Evolutionary conservation across 2,329 filamentous ascomycete species (phyloP).

Genomic region (Pseudogymnoascus sp.): DNA sequence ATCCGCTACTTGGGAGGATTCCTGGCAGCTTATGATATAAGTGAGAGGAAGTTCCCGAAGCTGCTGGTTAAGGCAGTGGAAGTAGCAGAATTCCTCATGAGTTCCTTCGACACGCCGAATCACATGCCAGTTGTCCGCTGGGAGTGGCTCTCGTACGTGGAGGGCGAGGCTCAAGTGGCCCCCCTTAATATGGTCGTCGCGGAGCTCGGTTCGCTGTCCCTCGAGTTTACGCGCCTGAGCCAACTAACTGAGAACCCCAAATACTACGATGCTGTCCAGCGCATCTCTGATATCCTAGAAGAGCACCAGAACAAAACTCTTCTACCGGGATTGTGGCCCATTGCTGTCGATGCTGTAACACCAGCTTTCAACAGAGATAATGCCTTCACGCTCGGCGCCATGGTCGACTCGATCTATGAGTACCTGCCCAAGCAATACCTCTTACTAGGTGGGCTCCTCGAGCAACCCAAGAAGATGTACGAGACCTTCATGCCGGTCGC

Average conservation of each 20-base stretch:
- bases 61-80: conserved; percentile 65
- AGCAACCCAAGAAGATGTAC: conserved; percentile 41
- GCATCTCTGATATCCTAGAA: conserved; percentile 48
- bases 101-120: conserved; percentile 79
- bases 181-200: conserved; percentile 46
- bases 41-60: conserved; percentile 56
- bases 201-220: conserved; percentile 57
- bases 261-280: conserved; percentile 82
- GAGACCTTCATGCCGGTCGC: conserved; percentile 38
- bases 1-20: conserved; percentile 88
- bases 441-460: conserved; percentile 53
- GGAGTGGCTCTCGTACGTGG: conserved; percentile 60
- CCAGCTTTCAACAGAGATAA: conserved; percentile 47
- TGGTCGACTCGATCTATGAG: conserved; percentile 51
- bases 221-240: conserved; percentile 88
- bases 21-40: conserved; percentile 78
- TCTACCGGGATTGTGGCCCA: conserved; percentile 56
- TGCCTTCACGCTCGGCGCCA: conserved; percentile 46
- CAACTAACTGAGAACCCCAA: conserved; percentile 73
- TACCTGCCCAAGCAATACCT: conserved; percentile 61
- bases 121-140: conserved; percentile 83
- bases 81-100: conserved; percentile 62
- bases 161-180: conserved; percentile 56
- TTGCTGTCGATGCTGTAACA: conserved; percentile 37
- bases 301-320: conserved; percentile 43